Base-by-base conservation (phyloP, 495 filamentous ascomycete species). In the Aspergillus panamensis region DNA sequence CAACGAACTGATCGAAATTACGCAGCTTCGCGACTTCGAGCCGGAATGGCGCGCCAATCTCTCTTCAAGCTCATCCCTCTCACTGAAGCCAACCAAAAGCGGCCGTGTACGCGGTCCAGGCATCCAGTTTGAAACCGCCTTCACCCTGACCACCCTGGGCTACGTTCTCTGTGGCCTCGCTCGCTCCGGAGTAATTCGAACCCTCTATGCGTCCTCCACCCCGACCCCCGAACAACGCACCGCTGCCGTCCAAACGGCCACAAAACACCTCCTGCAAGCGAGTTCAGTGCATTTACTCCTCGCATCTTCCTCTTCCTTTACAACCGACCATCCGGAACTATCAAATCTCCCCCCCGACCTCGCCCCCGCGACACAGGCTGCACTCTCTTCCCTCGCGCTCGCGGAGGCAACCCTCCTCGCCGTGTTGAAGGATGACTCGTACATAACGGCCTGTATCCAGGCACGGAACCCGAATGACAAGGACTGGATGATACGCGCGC, bases 341-440 rank as follows among this genome's bases (percentile, higher is more conserved):
- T 1, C 57, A 63, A 3, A 58, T 66, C 4, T 37, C 52, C 8
- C 63, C 67, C 69, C 73, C 0, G 92, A 96, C 65, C 82, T 94
- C 33, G 73, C 83, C 31, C 76, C 84, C 2, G 68, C 82, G 0
- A 79, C 84, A 4, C 82, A 92, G n/a, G 77, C 80, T 0, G 90
- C 90, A 6, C 78, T 96, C 25, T 78, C 85, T 12, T 81, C 81
- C 1, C 79, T 97, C 6, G 87, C 91, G 0, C 73, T 95, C 10
- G 89, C 91, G 0, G 91, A 96, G 68, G 93, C 94, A 0, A 97
- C 92, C 0, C 80, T 97, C 6, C 78, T 96, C 2, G 89, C 91
- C 3, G 91, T 97, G 1, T 71, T 93, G 30, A 97, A 96, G 64
- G 92, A 96, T 62, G 94, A 98, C 66, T 90, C 93, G 0, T 96